Conservation (phyloP, 495 filamentous ascomycete genomes). For the Xylaria sp. region DNA sequence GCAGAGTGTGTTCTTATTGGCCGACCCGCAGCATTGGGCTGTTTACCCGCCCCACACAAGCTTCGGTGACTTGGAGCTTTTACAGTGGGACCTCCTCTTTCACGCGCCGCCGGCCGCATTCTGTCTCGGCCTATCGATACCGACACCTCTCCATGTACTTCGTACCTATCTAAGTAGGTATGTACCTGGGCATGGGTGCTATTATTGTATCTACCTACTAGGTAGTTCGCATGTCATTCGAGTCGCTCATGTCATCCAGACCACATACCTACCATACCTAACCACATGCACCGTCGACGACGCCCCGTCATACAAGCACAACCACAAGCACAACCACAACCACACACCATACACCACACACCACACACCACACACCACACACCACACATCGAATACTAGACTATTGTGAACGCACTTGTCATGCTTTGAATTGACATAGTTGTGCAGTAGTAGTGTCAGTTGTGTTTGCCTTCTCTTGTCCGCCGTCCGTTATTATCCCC, state of each 20-base stretch:
- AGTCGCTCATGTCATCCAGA: background rate
- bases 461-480: background rate
- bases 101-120: background rate
- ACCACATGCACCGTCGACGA: background rate
- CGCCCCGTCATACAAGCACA: background rate
- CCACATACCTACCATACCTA: too few relatives aligned
- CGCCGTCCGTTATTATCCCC: too few relatives aligned
- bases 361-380: too few relatives aligned
- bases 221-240: background rate
- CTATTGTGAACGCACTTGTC: background rate
- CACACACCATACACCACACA: too few relatives aligned
- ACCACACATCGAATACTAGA: too few relatives aligned
- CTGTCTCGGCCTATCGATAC: background rate
- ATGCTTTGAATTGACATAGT: background rate
- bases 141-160: too few relatives aligned
- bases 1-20: background rate
- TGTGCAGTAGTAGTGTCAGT: background rate
- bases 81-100: slow-evolving; percentile 3
- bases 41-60: slow-evolving; percentile 12
- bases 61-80: slow-evolving; percentile 10
- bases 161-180: too few relatives aligned
- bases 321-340: too few relatives aligned
- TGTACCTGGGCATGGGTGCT: too few relatives aligned
- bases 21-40: background rate
- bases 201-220: background rate